Evolutionary conservation across 129 eudicot genomes (phyloP).

Genomic region (Tagetes erecta): DNA sequence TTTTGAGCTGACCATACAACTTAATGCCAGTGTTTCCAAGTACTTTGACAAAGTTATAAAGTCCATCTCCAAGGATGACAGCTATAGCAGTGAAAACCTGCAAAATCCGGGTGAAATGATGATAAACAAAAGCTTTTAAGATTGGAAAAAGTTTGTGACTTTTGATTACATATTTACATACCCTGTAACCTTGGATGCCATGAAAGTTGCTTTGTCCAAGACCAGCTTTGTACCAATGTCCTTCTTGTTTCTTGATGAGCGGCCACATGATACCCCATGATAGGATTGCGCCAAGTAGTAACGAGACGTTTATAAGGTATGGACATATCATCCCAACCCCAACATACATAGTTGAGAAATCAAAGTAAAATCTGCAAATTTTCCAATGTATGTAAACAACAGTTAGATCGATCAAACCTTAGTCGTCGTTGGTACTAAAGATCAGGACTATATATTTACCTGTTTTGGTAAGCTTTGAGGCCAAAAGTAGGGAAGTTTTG

Average conservation of each 20-base stretch:
- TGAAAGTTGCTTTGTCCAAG: slow-evolving; percentile 42
- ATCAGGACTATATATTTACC: not conserved
- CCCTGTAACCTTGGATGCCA: slow-evolving; percentile 73
- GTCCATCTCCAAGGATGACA: slow-evolving; percentile 73
- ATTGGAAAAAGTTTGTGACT: not conserved
- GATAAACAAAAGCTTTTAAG: not conserved
- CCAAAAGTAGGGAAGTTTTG: slow-evolving; percentile 50
- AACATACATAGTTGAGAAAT: slow-evolving; percentile 61
- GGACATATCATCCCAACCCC: slow-evolving; percentile 79
- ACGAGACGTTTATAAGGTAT: slow-evolving; percentile 52
- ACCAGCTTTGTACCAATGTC: slow-evolving; percentile 47
- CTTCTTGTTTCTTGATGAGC: slow-evolving; percentile 46
- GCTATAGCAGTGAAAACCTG: slow-evolving; percentile 75
- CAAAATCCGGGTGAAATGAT: not conserved
- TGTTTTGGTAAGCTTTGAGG: slow-evolving; percentile 38
- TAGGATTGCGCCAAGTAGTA: slow-evolving; percentile 57
- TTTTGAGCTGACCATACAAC: slow-evolving; percentile 18
- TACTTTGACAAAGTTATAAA: slow-evolving; percentile 47
- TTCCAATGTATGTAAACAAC: not conserved
- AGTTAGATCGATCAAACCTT: not conserved
- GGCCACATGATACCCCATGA: slow-evolving; percentile 83
- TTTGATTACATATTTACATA: not conserved
- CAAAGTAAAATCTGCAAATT: slow-evolving; percentile 49
- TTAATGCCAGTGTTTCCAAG: slow-evolving; percentile 14
- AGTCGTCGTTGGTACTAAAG: too few species aligned